A percentile compares a stretch with the other conserved stretches of the same genome.
Evolutionary conservation across 108 stramenopile species (phyloP).

Genomic region (Fragilaria radians): DNA sequence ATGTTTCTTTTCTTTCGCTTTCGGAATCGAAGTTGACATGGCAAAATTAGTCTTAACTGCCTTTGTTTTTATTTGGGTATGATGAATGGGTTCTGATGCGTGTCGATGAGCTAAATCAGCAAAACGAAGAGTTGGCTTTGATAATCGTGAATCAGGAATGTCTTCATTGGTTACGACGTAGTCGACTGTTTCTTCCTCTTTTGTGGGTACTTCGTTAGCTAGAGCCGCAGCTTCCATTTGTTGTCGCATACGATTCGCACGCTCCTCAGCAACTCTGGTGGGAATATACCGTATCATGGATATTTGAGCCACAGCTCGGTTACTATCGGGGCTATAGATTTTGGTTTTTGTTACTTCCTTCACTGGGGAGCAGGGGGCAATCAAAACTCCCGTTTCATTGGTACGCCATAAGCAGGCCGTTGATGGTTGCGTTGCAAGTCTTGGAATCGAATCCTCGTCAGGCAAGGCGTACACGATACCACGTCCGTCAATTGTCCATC

Average conservation of each 20-base stretch:
- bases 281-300: constrained; percentile 11
- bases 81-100: constrained; percentile 2
- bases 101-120: neutral
- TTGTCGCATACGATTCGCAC: constrained; percentile 29
- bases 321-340: neutral
- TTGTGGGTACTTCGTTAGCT: neutral
- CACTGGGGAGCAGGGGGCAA: constrained; percentile 12
- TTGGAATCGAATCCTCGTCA: constrained; percentile 2
- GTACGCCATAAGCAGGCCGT: constrained; percentile 21
- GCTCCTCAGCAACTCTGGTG: neutral
- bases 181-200: neutral
- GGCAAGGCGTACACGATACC: constrained; percentile 41
- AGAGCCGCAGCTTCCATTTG: constrained; percentile 12
- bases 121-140: neutral
- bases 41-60: constrained; percentile 8
- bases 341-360: neutral
- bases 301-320: constrained; percentile 16
- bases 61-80: constrained; percentile 7
- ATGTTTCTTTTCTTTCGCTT: neutral
- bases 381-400: constrained; percentile 5
- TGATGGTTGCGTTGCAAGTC: neutral
- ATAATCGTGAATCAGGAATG: neutral
- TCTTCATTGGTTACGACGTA: neutral
- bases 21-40: neutral
- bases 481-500: constrained; percentile 52